A percentile compares a stretch with the other conserved stretches of the same genome.
phyloP scores from a whole-genome alignment of 2,329 filamentous ascomycete species.

The Epichloe sylvatica region DNA sequence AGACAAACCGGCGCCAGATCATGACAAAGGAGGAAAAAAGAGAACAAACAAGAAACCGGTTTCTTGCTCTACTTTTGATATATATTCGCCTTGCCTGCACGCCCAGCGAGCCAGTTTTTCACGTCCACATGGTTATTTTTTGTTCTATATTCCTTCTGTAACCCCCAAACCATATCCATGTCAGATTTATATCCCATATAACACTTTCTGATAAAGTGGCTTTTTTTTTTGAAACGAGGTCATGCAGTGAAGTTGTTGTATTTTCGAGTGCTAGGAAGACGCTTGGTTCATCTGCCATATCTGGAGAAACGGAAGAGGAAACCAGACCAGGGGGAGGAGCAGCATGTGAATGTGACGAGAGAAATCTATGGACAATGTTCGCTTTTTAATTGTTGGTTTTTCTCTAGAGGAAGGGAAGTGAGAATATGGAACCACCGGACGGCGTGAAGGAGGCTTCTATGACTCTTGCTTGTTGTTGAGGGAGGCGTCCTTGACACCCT shows the following conservation, averaged over 20 bases:
- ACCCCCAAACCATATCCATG: too few species aligned
- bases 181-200: too few species aligned
- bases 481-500: slow-evolving; percentile 37
- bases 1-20: not conserved
- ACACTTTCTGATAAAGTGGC: too few species aligned
- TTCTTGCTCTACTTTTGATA: not conserved
- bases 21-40: not conserved
- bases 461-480: slow-evolving; percentile 39
- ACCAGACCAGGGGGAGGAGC: too few species aligned
- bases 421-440: not conserved
- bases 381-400: not conserved
- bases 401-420: not conserved
- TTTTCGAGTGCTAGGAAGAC: too few species aligned
- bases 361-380: too few species aligned
- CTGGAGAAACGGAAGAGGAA: too few species aligned
- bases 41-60: not conserved
- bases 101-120: too few species aligned
- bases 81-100: not conserved
- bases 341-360: too few species aligned
- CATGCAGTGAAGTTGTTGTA: too few species aligned
- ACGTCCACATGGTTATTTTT: not conserved
- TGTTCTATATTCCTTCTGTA: not conserved
- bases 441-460: slow-evolving; percentile 11
- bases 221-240: too few species aligned
- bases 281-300: too few species aligned